Base-by-base conservation (phyloP, 2,329 filamentous ascomycete genomes). In the Talaromyces sp. region DNA sequence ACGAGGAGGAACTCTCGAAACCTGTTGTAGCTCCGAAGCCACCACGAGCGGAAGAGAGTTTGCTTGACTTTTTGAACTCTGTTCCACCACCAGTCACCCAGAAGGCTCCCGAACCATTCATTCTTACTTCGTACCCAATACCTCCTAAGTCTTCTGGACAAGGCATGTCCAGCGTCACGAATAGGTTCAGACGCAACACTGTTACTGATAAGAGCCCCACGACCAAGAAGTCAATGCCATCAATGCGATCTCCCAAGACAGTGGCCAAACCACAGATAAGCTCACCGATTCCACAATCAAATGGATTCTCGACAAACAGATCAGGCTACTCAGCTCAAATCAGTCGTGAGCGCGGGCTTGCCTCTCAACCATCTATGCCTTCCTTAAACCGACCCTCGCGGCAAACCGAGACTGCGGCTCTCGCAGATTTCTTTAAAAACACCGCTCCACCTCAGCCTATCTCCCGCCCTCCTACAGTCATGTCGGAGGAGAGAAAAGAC, bases 371-470 rank as follows among this genome's bases (percentile, higher is more conserved):
- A 10, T 35, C 63, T 33, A 16, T 52, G 35, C 41, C 59, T 35
- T 43, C 31, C 13, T 19, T 49, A 27, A n/a, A 35, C 4, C 39
- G 39, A 1, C 24, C 64, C 10, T 22, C 64, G 6, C 60, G 72
- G 45, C 71, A 74, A 60, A 77, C 75, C 19, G 78, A 79, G 31
- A 92, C 89, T 2, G 84, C 85, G 19, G 90, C 92, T 60, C 77
- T 94, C 52, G 90, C 91, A 0, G 86, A 87, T 60, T 94, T 94
- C 74, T 78, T 95, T 37, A 86, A 84, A 62, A 87, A 87, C 70
- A 90, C 89, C 14, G 88, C 83, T 39, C 90, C 90, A 3, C 87
- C 89, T 1, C 81, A 83, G 14, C 73, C 72, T 39, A 41, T 61
- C 2, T 65, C 60, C 22, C 68, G 68, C 8, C 49, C 63, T 3